A percentile compares a stretch with the other conserved stretches of the same genome.
phyloP scores from a whole-genome alignment of 1,284 basidiomycete species.

The Papiliotrema laurentii region DNA sequence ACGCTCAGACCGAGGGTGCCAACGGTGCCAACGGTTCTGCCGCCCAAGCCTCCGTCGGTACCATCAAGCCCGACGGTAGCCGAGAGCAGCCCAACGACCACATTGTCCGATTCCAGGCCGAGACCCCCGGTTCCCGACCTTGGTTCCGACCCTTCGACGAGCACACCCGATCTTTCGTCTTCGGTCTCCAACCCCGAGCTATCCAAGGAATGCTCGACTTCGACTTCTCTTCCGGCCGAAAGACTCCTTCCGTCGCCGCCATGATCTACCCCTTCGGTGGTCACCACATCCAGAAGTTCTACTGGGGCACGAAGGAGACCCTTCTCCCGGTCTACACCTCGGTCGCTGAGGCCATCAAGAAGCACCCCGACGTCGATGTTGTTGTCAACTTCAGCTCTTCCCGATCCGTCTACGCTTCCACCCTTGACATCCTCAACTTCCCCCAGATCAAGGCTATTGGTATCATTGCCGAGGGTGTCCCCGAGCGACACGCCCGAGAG shows the following conservation, averaged over 20 bases:
- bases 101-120: slow-evolving; percentile 74
- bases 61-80: slow-evolving; percentile 72
- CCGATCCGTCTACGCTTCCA: slow-evolving; percentile 90
- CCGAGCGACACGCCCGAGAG: slow-evolving; percentile 94
- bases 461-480: slow-evolving; percentile 97
- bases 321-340: slow-evolving; percentile 95
- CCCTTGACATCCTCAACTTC: slow-evolving; percentile 78
- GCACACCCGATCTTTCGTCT: slow-evolving; percentile 90
- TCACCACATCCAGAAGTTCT: slow-evolving; percentile 99
- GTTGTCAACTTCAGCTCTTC: slow-evolving; percentile 98
- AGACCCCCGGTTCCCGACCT: slow-evolving; percentile 56
- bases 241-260: slow-evolving; percentile 90
- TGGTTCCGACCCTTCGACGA: slow-evolving; percentile 86
- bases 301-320: slow-evolving; percentile 99
- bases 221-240: slow-evolving; percentile 94
- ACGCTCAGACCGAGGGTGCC: slow-evolving; percentile 22
- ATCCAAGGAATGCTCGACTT: slow-evolving; percentile 99
- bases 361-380: slow-evolving; percentile 95
- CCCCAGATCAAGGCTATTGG: slow-evolving; percentile 78
- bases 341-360: slow-evolving; percentile 84
- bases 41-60: slow-evolving; percentile 56
- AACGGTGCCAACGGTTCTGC: slow-evolving; percentile 24
- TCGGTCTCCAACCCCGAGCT: slow-evolving; percentile 96
- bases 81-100: slow-evolving; percentile 82
- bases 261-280: slow-evolving; percentile 99